A percentile compares a stretch with the other conserved stretches of the same genome.
Evolutionary conservation across 1,284 basidiomycete species (phyloP).

Genomic region (Mycena sp.): DNA sequence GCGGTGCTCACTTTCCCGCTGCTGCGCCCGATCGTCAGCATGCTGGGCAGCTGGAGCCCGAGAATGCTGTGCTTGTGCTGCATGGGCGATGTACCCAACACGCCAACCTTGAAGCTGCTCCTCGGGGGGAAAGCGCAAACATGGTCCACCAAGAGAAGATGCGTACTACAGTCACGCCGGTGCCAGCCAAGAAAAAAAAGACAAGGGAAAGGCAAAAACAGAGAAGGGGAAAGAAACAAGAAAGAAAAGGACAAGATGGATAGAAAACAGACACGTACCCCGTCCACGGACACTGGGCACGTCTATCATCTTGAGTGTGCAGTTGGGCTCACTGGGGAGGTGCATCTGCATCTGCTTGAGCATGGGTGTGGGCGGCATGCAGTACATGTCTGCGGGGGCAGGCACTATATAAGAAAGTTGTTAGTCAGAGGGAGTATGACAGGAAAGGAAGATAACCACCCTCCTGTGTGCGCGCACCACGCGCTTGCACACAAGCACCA

Average conservation of each 20-base stretch:
- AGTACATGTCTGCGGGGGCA: slow-evolving; percentile 27
- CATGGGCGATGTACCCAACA: too few relatives aligned
- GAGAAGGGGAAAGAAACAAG: too few relatives aligned
- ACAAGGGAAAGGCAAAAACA: too few relatives aligned
- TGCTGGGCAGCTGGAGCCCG: slow-evolving; percentile 30
- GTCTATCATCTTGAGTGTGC: slow-evolving; percentile 24
- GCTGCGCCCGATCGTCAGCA: slow-evolving; percentile 21
- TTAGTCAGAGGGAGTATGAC: slow-evolving; percentile 27
- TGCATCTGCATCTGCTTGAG: slow-evolving; percentile 14
- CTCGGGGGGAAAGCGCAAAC: slow-evolving; percentile 26
- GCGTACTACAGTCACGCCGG: slow-evolving; percentile 16
- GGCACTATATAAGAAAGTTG: slow-evolving; percentile 31
- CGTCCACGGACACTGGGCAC: too few relatives aligned
- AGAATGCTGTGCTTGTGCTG: not conserved
- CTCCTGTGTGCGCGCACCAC: slow-evolving; percentile 77
- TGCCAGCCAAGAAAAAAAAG: not conserved
- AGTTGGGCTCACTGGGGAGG: slow-evolving; percentile 26
- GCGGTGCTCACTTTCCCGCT: slow-evolving; percentile 37
- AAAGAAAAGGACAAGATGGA: not conserved
- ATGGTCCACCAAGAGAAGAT: too few relatives aligned
- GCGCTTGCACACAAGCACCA: slow-evolving; percentile 69
- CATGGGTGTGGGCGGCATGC: slow-evolving; percentile 37
- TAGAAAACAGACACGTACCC: not conserved
- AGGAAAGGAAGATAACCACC: slow-evolving; percentile 65
- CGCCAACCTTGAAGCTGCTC: slow-evolving; percentile 23